Evolutionary conservation across 352 stramenopile genomes (phyloP), one percentile per base, ranked within the genome.

Genomic region (Aphanomyces astaci): DNA sequence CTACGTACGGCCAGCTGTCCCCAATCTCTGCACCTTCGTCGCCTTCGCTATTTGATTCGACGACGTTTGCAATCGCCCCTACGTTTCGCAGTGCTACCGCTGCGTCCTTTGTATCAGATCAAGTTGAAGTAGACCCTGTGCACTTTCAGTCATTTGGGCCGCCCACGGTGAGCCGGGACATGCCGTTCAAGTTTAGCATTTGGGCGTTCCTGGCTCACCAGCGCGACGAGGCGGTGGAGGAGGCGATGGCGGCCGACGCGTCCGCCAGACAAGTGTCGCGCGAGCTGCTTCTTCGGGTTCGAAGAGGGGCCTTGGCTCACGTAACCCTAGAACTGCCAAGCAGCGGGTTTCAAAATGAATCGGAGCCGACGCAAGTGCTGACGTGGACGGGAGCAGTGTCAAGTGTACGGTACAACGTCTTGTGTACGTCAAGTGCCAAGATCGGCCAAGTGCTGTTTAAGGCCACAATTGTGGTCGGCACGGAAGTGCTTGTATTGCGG

Each of bases 111-210:
- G 7, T 15, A 15, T 15, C 51, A 2, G 4, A n/a, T 19, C 22
- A 59, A 4, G 51, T 17, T 22, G 11, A 33, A 17, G 1, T 11
- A 43, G 85, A 93, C 66, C 84, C 83, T 5, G 82, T 93, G 5
- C 85, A 93, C 62, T 93, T 93, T 36, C 88, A 77, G 62, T 79
- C 85, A 19, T 93, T 88, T 66, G 85, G 83, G 1, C 83, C 85
- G 5, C 76, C 82, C 1, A 81, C 74, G 25, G 78, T 93, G 0
- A 77, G 67, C 22, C 77, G 77, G 25, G 73, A 69, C n/a, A 84
- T 83, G 43, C 75, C 79, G 11, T 92, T 92, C 73, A 67, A 76
- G 28, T 92, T 88, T 64, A 78, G 79, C 0, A 77, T 92, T 3
- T 92, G 84, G 84, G 82, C 82, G 4, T 92, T 92, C 63, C 63